A percentile compares a stretch with the other conserved stretches of the same genome.
phyloP scores from a whole-genome alignment of 176 grass and related monocot genomes.

The Chloris gayana region DNA sequence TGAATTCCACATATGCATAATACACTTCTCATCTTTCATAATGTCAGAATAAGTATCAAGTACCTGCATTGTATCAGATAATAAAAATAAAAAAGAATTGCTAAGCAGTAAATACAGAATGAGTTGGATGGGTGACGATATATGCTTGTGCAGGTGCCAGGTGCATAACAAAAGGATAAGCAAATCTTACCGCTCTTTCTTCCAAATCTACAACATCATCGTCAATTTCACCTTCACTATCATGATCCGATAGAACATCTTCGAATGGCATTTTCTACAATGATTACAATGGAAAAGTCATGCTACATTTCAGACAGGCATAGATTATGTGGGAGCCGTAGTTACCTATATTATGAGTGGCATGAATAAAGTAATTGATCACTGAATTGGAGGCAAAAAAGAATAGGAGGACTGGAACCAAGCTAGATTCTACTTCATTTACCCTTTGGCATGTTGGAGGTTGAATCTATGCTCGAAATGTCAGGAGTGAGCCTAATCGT shows the following conservation, averaged over 20 bases:
- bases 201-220: constrained; percentile 86
- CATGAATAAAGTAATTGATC: background rate
- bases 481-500: background rate
- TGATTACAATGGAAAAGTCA: background rate
- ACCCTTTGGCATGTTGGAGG: background rate
- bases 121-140: background rate
- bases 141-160: background rate
- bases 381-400: background rate
- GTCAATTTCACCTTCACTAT: constrained; percentile 96
- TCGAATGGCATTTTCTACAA: constrained; percentile 76
- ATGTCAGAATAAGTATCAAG: constrained; percentile 85
- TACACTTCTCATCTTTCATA: constrained; percentile 76
- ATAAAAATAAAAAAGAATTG: constrained; percentile 18
- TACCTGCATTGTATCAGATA: constrained; percentile 58
- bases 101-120: constrained; percentile 7
- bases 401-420: background rate
- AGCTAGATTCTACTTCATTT: background rate
- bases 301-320: constrained; percentile 34
- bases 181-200: constrained; percentile 75
- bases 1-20: constrained; percentile 98
- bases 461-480: background rate
- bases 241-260: constrained; percentile 70
- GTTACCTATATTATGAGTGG: background rate
- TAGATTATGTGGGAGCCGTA: background rate
- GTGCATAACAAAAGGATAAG: constrained; percentile 31